Base-by-base conservation (phyloP, 129 eudicot species). In the Flaveria bidentis region DNA sequence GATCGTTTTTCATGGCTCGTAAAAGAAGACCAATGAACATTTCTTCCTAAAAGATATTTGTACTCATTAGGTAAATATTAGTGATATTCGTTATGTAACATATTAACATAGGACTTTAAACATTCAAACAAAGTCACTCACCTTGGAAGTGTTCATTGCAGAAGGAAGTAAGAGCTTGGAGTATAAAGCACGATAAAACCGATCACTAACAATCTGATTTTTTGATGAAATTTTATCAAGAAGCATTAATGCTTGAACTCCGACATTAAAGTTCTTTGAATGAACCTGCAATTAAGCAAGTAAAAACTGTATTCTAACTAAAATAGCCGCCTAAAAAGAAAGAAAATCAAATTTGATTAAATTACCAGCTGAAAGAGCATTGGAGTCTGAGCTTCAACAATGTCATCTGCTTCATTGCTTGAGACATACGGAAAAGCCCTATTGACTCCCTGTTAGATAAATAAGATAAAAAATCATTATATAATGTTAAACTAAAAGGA, bases 181-280 rank as follows among this genome's bases (percentile, higher is more conserved):
- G 73, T 95, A 95, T 84, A 95, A 88, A 72, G 97, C 97, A 61
- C 99, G 96, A 85, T 91, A 95, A 85, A 95, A 95, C 36, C 99
- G 85, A 68, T 91, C 99, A 72, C 97, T 95, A 64, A 90, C 97
- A 53, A 91, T 79, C 72, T 95, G 97, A 80, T 91, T 95, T 85
- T 86, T 95, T 75, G 95, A 86, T 69, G 99, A 89, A 77, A 95
- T 95, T 78, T 91, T 95, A 51, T 89, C 94, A 70, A 91, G 90
- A 82, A 95, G 97, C 96, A 91, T 87, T 39, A 95, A 72, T 13
- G 97, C 94, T 86, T 95, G 99, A 76, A 95, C 96, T 52, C 97
- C 96, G 26, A 95, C 95, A 85, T 95, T 95, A 51, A 95, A 95
- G 78, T 89, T 95, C 83, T 83, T 89, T 12, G 99, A 95, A 82